These are phyloP conservation scores for Puccinia triticina DNA, from an alignment of 1,284 basidiomycete genomes.

Conservation along the genomic window DNA sequence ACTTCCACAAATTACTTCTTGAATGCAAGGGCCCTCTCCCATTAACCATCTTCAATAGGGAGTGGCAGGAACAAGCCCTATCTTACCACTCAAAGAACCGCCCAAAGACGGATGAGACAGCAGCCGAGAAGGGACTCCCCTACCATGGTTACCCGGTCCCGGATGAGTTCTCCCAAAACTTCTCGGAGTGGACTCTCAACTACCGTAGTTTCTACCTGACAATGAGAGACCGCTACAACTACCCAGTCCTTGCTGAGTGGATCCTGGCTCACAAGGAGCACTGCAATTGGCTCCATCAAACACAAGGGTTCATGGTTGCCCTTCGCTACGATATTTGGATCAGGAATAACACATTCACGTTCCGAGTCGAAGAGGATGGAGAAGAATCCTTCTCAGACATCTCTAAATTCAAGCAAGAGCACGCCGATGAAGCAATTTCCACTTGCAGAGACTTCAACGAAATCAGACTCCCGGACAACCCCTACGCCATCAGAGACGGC, in stretches of 20 bases:
- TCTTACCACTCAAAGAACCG: slow-evolving; percentile 7
- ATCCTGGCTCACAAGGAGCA: not conserved
- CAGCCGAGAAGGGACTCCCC: not conserved
- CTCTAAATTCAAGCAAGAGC: not conserved
- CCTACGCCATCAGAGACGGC: not conserved
- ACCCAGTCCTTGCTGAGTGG: too few relatives aligned
- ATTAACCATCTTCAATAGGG: too few relatives aligned
- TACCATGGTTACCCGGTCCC: not conserved
- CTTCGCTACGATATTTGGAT: not conserved
- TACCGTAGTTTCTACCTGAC: not conserved
- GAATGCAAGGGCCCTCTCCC: slow-evolving; percentile 13
- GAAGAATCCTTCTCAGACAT: too few relatives aligned
- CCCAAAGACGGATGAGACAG: not conserved
- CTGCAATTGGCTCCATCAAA: not conserved
- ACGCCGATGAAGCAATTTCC: not conserved
- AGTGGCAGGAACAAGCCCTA: not conserved
- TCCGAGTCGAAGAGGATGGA: not conserved
- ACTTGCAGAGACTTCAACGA: not conserved
- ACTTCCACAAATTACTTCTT: not conserved
- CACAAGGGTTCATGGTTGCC: not conserved
- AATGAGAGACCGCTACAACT: too few relatives aligned
- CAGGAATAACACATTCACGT: not conserved
- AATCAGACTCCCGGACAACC: not conserved
- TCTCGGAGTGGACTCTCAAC: too few relatives aligned
- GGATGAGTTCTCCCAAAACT: too few relatives aligned